Base-by-base conservation (phyloP, 2,329 filamentous ascomycete genomes). In the Fusarium sp. region DNA sequence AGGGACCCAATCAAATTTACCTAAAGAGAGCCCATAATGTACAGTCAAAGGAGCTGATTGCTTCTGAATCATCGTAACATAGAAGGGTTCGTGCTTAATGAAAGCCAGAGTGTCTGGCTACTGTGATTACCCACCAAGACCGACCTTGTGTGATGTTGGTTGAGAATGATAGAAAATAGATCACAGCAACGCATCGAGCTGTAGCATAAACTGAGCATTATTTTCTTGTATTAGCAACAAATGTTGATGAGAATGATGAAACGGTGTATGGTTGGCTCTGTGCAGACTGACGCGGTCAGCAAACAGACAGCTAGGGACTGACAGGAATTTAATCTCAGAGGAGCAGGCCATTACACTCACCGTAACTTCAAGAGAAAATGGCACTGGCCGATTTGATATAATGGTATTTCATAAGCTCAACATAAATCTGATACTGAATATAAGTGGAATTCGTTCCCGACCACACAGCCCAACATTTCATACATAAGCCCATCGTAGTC, bases 401-500 rank as follows among this genome's bases (percentile, higher is more conserved):
- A 41, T 39, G 22, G 30, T 64, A 59, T 73, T 60, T 67, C 55
- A 51, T 51, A 66, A 61, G 44, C 57, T 36, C 64, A 57, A 44
- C 48, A 64, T 24, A 24, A 70, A 63, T 45, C 34, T 54, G 51
- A 61, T 60, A 58, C 22, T 54, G n/a, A 65, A 57, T 52, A 63
- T 48, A 64, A 73, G 68, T 62, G 57, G 70, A 77, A 74, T 57
- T 70, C 48, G 51, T 65, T 54, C 51, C 42, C 48, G 63, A 60
- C 56, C 41, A 61, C 47, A 42, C 32, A 41, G 50, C 57, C 66
- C 60, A 47, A 62, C 50, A 22, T 63, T 51, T 67, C 72, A 42
- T 58, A 58, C 30, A 58, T 36, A 50, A 54, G n/a, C 58, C 61
- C 63, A 58, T 56, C 44, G 57, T 52, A 51, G 45, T 66, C 71